These are phyloP conservation scores for Leishmania turanica DNA, from an alignment of 208 protist species.

Conservation along the genomic window DNA sequence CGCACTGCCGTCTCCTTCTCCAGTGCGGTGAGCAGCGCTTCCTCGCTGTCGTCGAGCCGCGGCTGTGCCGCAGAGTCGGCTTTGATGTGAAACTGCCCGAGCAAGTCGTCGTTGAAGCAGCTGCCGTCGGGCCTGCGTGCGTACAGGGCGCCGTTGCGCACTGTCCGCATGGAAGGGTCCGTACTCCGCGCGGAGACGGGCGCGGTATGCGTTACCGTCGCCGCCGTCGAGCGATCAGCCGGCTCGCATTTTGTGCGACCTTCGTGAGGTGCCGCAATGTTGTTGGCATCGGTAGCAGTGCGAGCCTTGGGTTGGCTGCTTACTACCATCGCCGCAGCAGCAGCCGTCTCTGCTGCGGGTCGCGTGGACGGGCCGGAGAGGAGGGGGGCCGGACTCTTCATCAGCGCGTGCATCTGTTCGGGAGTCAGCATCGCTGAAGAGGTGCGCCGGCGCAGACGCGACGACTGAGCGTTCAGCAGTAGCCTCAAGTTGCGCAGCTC, in stretches of 20 bases:
- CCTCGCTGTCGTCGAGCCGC: constrained; percentile 1
- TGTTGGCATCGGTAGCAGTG: not conserved
- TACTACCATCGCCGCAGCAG: not conserved
- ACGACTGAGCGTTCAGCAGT: constrained; percentile 56
- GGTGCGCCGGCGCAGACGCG: constrained; percentile 37
- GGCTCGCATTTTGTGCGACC: not conserved
- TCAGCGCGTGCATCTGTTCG: constrained; percentile 14
- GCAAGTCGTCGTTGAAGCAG: not conserved
- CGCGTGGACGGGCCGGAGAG: not conserved
- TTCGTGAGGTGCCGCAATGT: too few species aligned
- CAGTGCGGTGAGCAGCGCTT: constrained; percentile 35
- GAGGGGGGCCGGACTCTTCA: not conserved
- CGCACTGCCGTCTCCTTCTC: constrained; percentile 39
- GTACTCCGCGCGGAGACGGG: not conserved
- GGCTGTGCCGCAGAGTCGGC: not conserved
- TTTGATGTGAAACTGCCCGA: not conserved
- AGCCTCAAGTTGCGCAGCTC: constrained; percentile 58
- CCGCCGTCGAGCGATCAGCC: not conserved
- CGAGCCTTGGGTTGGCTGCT: not conserved
- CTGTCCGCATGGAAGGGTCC: not conserved
- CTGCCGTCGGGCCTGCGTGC: not conserved
- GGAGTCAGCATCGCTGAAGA: constrained; percentile 1
- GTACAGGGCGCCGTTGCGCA: constrained; percentile 30
- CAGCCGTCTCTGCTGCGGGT: not conserved
- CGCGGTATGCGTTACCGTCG: too few species aligned